Evolutionary conservation across 805 yeast genomes (phyloP).

Genomic region (Yarrowia sp.): DNA sequence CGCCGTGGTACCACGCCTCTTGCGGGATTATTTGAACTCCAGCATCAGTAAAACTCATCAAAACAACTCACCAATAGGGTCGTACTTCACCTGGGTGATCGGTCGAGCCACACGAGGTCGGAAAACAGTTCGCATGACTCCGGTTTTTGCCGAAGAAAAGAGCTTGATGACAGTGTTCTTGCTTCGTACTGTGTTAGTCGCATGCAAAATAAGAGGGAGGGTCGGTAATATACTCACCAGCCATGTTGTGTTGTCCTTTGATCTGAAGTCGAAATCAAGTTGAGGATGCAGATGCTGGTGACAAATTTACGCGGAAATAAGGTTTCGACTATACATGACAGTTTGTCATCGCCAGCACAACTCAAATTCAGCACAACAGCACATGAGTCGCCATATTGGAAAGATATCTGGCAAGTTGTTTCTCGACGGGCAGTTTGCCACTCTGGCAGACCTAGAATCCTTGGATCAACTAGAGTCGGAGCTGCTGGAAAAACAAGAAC

Average conservation of each 20-base stretch:
- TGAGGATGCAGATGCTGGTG: neutral
- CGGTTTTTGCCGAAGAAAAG: constrained; percentile 87
- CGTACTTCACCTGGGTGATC: constrained; percentile 80
- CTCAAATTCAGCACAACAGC: neutral
- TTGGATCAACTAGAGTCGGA: neutral
- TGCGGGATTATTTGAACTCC: too few relatives aligned
- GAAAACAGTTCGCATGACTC: constrained; percentile 74
- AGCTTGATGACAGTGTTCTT: constrained; percentile 81
- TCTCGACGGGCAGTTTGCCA: constrained; percentile 4
- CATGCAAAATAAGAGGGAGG: too few relatives aligned
- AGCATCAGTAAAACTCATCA: too few relatives aligned
- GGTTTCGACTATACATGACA: neutral
- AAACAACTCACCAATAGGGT: constrained; percentile 62
- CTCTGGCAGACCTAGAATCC: neutral
- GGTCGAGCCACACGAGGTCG: constrained; percentile 79
- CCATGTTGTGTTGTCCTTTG: neutral
- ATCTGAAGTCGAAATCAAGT: neutral
- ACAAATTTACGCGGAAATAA: neutral
- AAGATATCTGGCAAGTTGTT: constrained; percentile 4
- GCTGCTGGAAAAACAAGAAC: neutral
- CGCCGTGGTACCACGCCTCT: too few relatives aligned
- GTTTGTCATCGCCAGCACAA: neutral
- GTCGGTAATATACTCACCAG: neutral
- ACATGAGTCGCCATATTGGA: constrained; percentile 17
- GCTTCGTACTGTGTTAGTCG: constrained; percentile 42